These are phyloP conservation scores for Vickermania ingenoplastis DNA, from an alignment of 208 protist genomes.

Conservation along the genomic window DNA sequence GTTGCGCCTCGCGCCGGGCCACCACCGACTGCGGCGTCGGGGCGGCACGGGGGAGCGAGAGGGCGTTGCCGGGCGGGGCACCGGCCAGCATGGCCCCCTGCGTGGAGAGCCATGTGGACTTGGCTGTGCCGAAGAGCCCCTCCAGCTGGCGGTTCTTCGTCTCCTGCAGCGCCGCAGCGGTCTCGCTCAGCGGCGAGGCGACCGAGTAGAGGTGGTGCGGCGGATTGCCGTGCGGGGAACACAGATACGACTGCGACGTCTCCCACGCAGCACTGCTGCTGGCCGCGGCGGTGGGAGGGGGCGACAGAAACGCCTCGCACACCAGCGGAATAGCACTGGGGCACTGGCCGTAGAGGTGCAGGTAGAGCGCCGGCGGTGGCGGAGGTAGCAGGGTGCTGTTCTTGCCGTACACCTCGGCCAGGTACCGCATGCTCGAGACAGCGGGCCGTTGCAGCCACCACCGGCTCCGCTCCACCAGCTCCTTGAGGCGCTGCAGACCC, in stretches of 20 bases:
- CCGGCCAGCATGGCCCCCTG: not conserved
- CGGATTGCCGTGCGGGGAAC: not conserved
- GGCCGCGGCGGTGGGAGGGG: not conserved
- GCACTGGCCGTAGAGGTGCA: not conserved
- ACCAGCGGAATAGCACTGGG: not conserved
- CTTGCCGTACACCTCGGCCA: constrained; percentile 1
- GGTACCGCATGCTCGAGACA: constrained; percentile 2
- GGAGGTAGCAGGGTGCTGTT: not conserved
- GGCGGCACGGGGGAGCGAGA: not conserved
- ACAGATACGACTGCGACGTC: not conserved
- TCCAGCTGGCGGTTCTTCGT: not conserved
- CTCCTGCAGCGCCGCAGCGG: not conserved
- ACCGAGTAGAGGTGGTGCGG: not conserved
- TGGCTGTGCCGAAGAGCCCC: not conserved
- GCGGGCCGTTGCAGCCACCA: constrained; percentile 1
- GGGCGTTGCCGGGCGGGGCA: not conserved
- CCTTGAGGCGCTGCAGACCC: not conserved
- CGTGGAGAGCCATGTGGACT: not conserved
- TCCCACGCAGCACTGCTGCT: not conserved
- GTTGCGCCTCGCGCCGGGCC: not conserved
- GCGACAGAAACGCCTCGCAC: not conserved
- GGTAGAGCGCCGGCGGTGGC: not conserved
- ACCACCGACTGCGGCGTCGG: not conserved
- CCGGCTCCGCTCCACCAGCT: not conserved
- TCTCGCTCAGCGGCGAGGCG: not conserved